These are phyloP conservation scores for Heterobasidion irregulare DNA, from an alignment of 1,284 basidiomycete species.

Conservation along the genomic window DNA sequence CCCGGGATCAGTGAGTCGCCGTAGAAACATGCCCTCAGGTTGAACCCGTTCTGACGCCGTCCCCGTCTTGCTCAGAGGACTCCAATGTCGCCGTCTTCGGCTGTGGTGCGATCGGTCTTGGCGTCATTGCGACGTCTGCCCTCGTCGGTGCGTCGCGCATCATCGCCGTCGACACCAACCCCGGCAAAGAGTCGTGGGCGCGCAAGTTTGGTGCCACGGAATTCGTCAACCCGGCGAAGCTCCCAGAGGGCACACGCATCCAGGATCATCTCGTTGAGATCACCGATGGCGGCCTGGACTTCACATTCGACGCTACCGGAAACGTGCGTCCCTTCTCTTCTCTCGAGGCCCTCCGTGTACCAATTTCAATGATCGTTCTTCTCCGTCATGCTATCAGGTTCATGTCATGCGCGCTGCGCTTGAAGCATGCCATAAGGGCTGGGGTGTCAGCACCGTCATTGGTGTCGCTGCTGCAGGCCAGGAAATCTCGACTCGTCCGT, in stretches of 20 bases:
- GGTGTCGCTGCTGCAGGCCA: slow-evolving; percentile 95
- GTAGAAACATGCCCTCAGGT: neutral
- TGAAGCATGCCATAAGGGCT: slow-evolving; percentile 98
- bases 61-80: slow-evolving; percentile 40
- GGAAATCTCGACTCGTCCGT: slow-evolving; percentile 95
- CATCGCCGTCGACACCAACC: slow-evolving; percentile 92
- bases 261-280: slow-evolving; percentile 89
- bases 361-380: slow-evolving; percentile 3
- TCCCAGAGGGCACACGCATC: slow-evolving; percentile 75
- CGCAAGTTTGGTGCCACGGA: slow-evolving; percentile 95
- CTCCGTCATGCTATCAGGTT: slow-evolving; percentile 35
- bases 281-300: slow-evolving; percentile 96
- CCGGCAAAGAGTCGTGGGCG: slow-evolving; percentile 82
- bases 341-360: neutral
- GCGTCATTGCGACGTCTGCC: slow-evolving; percentile 79
- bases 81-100: slow-evolving; percentile 94
- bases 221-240: slow-evolving; percentile 80
- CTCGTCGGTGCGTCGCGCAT: slow-evolving; percentile 79
- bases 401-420: slow-evolving; percentile 94
- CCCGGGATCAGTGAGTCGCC: slow-evolving; percentile 59
- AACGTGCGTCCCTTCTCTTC: slow-evolving; percentile 47
- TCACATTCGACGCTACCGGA: slow-evolving; percentile 95
- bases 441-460: slow-evolving; percentile 94
- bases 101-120: slow-evolving; percentile 93
- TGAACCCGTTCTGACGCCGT: slow-evolving; percentile 2